phyloP scores from a whole-genome alignment of 176 grass and related monocot species.

The Alloteropsis semialata region DNA sequence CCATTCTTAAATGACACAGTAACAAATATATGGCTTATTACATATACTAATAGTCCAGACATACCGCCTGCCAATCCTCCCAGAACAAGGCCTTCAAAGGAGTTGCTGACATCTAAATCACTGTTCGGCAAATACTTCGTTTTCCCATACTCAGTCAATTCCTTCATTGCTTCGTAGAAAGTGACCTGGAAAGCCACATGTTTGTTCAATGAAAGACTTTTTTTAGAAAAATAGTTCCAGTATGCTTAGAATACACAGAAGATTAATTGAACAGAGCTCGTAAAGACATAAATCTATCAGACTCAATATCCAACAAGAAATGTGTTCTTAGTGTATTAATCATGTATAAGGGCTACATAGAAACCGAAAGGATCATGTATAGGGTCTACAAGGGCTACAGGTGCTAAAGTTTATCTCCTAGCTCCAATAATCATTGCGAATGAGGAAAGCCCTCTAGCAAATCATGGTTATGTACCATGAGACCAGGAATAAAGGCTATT shows the following conservation, averaged over 20 bases:
- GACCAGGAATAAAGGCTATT: neutral
- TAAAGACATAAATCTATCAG: neutral
- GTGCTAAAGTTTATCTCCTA: neutral
- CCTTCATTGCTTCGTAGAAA: constrained; percentile 90
- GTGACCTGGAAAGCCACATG: constrained; percentile 68
- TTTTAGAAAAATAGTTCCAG: too few relatives aligned
- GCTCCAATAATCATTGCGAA: neutral
- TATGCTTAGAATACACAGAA: neutral
- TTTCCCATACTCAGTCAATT: constrained; percentile 60
- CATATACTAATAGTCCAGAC: constrained; percentile 22
- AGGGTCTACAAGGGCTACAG: neutral
- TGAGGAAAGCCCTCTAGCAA: neutral
- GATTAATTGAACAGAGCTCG: neutral
- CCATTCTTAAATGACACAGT: neutral
- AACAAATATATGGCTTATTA: neutral
- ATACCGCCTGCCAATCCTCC: constrained; percentile 87
- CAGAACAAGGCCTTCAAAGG: constrained; percentile 83
- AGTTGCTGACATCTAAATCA: constrained; percentile 62
- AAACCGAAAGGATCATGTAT: neutral
- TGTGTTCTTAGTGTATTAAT: neutral
- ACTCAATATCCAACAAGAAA: constrained; percentile 3
- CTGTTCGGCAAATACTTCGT: constrained; percentile 54
- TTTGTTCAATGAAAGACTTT: neutral
- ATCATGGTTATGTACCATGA: neutral
- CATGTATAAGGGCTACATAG: neutral